A percentile compares a stretch with the other conserved stretches of the same genome.
phyloP scores from a whole-genome alignment of 352 stramenopile species.

The Phytophthora brassicae region DNA sequence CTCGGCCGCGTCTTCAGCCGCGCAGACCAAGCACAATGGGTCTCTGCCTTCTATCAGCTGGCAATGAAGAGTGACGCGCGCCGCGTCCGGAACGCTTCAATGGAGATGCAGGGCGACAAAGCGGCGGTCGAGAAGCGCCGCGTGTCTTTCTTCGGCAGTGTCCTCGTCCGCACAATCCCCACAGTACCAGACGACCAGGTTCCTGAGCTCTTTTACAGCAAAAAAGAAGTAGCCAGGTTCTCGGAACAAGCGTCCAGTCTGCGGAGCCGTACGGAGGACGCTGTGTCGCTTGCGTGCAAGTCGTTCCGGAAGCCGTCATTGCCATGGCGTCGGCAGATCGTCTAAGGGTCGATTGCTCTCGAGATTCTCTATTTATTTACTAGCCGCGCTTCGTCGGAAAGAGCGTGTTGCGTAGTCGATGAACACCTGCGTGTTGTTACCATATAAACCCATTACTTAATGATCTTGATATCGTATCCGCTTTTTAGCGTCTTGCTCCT shows the following conservation, averaged over 20 bases:
- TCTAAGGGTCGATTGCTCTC: conserved; percentile 20
- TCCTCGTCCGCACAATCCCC: conserved; percentile 63
- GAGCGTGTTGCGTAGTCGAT: conserved; percentile 14
- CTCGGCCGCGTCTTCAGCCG: conserved; percentile 54
- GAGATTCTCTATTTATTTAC: conserved; percentile 23
- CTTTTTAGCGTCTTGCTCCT: too few relatives aligned
- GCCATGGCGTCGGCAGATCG: conserved; percentile 32
- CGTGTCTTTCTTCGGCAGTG: conserved; percentile 63
- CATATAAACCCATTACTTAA: conserved; percentile 26
- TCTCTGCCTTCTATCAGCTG: conserved; percentile 67
- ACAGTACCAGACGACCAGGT: conserved; percentile 49
- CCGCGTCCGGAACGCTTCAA: conserved; percentile 27
- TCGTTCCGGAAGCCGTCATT: conserved; percentile 34
- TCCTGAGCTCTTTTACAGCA: conserved; percentile 64
- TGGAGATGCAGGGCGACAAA: conserved; percentile 34
- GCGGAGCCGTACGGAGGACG: conserved; percentile 53
- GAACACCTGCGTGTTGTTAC: conserved; percentile 5
- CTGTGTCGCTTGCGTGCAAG: conserved; percentile 35
- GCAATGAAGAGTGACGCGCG: conserved; percentile 45
- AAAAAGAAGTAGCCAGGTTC: conserved; percentile 63
- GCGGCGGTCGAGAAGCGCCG: conserved; percentile 34
- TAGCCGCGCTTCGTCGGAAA: conserved; percentile 19
- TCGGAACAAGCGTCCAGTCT: conserved; percentile 56
- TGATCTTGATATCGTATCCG: conserved; percentile 2
- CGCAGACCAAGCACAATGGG: conserved; percentile 57